Evolutionary conservation across 148 eudicot species (phyloP).

Genomic region (Silene conica): DNA sequence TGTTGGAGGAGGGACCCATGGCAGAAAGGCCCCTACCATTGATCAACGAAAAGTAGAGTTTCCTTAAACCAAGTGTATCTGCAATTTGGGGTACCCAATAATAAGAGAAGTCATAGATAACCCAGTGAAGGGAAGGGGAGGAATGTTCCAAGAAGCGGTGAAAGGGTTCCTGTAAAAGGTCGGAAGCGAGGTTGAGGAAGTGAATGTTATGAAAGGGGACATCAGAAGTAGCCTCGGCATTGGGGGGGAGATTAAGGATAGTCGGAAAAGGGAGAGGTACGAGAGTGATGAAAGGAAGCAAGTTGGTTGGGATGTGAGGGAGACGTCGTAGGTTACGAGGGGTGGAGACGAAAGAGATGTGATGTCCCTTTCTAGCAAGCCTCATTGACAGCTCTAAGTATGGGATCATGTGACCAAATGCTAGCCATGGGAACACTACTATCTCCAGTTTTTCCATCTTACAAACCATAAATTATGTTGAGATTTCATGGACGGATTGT

Average conservation of each 20-base stretch:
- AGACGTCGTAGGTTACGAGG: slow-evolving; percentile 33
- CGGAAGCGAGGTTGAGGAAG: slow-evolving; percentile 38
- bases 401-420: slow-evolving; percentile 37
- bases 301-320: slow-evolving; percentile 20
- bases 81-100: slow-evolving; percentile 39
- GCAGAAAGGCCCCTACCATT: slow-evolving; percentile 22
- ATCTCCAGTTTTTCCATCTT: slow-evolving; percentile 27
- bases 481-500: not conserved
- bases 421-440: slow-evolving; percentile 38
- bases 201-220: slow-evolving; percentile 26
- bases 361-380: slow-evolving; percentile 34
- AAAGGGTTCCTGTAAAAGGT: slow-evolving; percentile 22
- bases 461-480: too few relatives aligned
- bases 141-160: slow-evolving; percentile 15
- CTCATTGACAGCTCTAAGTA: slow-evolving; percentile 31
- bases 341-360: slow-evolving; percentile 29
- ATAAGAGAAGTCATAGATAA: slow-evolving; percentile 30
- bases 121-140: slow-evolving; percentile 29
- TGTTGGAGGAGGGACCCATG: slow-evolving; percentile 17
- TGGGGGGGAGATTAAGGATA: slow-evolving; percentile 20
- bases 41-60: slow-evolving; percentile 22
- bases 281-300: slow-evolving; percentile 16
- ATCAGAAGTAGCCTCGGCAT: slow-evolving; percentile 41
- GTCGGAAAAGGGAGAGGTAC: slow-evolving; percentile 24
- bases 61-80: slow-evolving; percentile 17